phyloP scores from a whole-genome alignment of 2,329 filamentous ascomycete genomes.

The Mycogone perniciosa region DNA sequence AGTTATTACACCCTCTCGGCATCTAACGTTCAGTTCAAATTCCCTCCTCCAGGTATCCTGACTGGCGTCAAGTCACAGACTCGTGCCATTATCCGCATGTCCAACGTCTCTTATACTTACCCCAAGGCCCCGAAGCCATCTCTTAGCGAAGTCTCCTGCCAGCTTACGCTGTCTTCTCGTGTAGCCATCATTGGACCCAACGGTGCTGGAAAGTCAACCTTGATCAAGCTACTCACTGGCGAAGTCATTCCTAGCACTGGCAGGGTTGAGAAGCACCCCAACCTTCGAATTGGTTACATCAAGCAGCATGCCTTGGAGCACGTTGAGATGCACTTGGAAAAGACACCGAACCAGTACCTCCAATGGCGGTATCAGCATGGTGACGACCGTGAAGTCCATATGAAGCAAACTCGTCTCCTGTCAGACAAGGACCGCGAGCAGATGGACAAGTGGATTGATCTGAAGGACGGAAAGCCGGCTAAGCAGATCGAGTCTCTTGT shows the following conservation, averaged over 20 bases:
- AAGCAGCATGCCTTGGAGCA: conserved; percentile 99
- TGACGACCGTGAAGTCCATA: conserved; percentile 90
- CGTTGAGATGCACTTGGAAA: conserved; percentile 98
- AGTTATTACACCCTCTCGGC: conserved; percentile 95
- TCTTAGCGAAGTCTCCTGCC: conserved; percentile 79
- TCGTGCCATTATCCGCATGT: conserved; percentile 92
- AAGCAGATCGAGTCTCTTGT: conserved; percentile 82
- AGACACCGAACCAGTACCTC: conserved; percentile 97
- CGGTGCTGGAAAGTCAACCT: conserved; percentile 94
- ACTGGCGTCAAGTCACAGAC: conserved; percentile 94
- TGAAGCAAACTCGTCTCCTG: conserved; percentile 93
- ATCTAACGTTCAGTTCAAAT: conserved; percentile 91
- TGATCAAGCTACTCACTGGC: conserved; percentile 95
- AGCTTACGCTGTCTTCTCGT: conserved; percentile 81
- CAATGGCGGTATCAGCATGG: conserved; percentile 98
- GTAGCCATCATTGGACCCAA: conserved; percentile 96
- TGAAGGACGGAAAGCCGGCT: conserved; percentile 72
- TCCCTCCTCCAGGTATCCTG: conserved; percentile 89
- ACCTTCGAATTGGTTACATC: conserved; percentile 97
- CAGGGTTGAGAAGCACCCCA: conserved; percentile 96
- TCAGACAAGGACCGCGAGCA: conserved; percentile 80
- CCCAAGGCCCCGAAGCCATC: conserved; percentile 84
- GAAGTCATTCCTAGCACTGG: conserved; percentile 78
- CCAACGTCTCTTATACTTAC: conserved; percentile 85
- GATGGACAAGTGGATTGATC: conserved; percentile 84